Percentiles rank a stretch among this genome's conserved stretches.
These are phyloP conservation scores for Aureobasidium sp. DNA, from an alignment of 2,329 filamentous ascomycete genomes.

Conservation along the genomic window DNA sequence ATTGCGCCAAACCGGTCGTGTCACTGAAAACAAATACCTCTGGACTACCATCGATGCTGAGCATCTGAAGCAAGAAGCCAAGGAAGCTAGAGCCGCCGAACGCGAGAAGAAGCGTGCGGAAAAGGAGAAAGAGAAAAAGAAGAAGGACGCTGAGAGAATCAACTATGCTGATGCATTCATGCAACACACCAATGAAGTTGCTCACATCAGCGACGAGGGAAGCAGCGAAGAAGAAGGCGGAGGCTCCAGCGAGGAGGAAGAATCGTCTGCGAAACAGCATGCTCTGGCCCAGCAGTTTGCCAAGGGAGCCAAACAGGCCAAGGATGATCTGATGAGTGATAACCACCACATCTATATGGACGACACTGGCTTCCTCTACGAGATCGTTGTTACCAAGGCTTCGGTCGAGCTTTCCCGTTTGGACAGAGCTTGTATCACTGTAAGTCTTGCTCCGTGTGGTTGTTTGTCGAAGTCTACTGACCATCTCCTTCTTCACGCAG, in stretches of 20 bases:
- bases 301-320: conserved; percentile 19
- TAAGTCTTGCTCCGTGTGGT: conserved; percentile 30
- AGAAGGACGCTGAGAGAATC: conserved; percentile 23
- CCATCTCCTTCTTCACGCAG: conserved; percentile 32
- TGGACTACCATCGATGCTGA: conserved; percentile 20
- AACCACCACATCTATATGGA: conserved; percentile 60
- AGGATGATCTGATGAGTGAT: conserved; percentile 28
- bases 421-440: conserved; percentile 52
- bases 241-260: neutral
- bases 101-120: conserved; percentile 19
- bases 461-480: neutral
- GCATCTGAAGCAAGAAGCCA: conserved; percentile 22
- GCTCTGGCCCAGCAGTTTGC: conserved; percentile 16
- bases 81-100: conserved; percentile 21
- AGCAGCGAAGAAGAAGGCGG: neutral
- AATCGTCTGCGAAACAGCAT: neutral
- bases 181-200: conserved; percentile 5
- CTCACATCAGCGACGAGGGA: neutral
- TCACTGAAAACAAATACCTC: conserved; percentile 26
- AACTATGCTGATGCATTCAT: neutral
- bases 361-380: conserved; percentile 52
- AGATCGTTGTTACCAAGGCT: conserved; percentile 50
- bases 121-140: conserved; percentile 21
- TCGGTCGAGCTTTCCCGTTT: conserved; percentile 40
- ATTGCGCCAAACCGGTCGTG: conserved; percentile 28